Conservation (phyloP, 352 stramenopile genomes). For the Peronospora tabacina region DNA sequence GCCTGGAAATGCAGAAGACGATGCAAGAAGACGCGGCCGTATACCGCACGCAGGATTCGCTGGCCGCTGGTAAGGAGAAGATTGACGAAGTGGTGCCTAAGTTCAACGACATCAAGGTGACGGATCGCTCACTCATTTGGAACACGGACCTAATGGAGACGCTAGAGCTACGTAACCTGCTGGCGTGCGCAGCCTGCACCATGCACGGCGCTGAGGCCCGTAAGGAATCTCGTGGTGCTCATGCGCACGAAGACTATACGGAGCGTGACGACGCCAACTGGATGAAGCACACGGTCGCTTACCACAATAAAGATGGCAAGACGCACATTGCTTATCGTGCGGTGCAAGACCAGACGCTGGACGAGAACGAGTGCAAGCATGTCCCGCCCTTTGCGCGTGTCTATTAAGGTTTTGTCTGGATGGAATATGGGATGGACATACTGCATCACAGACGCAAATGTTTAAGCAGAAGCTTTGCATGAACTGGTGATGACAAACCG, state of each 20-base stretch:
- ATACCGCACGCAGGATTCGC: constrained; percentile 47
- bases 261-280: constrained; percentile 92
- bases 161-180: constrained; percentile 91
- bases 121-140: constrained; percentile 94
- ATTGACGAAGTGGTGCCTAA: constrained; percentile 87
- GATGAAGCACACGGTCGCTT: constrained; percentile 97
- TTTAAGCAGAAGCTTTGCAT: constrained; percentile 14
- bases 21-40: constrained; percentile 50
- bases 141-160: constrained; percentile 97
- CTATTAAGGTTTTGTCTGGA: constrained; percentile 79
- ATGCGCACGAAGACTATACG: constrained; percentile 93
- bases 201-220: constrained; percentile 92
- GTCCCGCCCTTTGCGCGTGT: constrained; percentile 93
- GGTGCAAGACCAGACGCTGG: constrained; percentile 92
- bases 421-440: constrained; percentile 28
- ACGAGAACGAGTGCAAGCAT: constrained; percentile 91
- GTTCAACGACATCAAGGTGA: constrained; percentile 91
- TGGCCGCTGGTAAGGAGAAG: constrained; percentile 75
- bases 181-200: constrained; percentile 89
- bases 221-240: constrained; percentile 93
- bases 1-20: constrained; percentile 60
- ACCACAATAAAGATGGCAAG: constrained; percentile 88
- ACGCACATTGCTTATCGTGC: constrained; percentile 88
- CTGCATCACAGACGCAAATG: constrained; percentile 22
- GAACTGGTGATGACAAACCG: constrained; percentile 26